Conservation (phyloP, 805 yeast genomes). For the Hanseniaspora osmophila region DNA sequence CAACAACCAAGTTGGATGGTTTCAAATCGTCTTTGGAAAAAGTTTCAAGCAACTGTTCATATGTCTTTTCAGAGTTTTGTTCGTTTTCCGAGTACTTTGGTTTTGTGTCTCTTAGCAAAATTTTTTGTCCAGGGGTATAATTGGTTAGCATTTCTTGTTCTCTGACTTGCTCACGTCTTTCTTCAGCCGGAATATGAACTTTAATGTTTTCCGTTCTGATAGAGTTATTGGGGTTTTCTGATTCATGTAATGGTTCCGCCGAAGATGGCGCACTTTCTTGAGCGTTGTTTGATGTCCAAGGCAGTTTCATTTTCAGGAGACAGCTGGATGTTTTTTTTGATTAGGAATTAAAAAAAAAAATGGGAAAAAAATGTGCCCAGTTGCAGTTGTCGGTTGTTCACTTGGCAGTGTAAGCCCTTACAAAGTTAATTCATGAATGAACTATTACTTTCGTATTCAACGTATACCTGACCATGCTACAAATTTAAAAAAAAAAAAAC, state of each 20-base stretch:
- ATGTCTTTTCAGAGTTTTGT: slow-evolving; percentile 13
- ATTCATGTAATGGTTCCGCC: background rate
- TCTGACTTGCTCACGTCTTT: slow-evolving; percentile 4
- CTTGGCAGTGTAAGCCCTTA: no score
- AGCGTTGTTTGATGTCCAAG: background rate
- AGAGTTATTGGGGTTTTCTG: background rate
- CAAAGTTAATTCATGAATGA: no score
- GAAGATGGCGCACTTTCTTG: no score
- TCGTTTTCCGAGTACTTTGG: slow-evolving; percentile 25
- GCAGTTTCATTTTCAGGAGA: background rate
- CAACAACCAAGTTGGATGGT: slow-evolving; percentile 34
- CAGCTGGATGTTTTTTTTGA: background rate
- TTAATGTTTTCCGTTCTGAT: background rate
- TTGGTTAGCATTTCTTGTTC: slow-evolving; percentile 9
- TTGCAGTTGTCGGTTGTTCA: no score
- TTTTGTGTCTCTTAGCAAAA: slow-evolving; percentile 27
- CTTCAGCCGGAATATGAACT: slow-evolving; percentile 1
- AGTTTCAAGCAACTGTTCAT: slow-evolving; percentile 13
- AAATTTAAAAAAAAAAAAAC: no score
- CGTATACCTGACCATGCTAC: no score
- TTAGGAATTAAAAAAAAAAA: no score
- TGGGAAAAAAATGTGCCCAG: no score
- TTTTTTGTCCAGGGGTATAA: slow-evolving; percentile 23
- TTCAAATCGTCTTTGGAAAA: slow-evolving; percentile 32
- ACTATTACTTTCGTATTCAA: no score